Evolutionary conservation across 345 rosid species (phyloP), one percentile per base, ranked within the genome.

Genomic region (Capsella bursapastoris): DNA sequence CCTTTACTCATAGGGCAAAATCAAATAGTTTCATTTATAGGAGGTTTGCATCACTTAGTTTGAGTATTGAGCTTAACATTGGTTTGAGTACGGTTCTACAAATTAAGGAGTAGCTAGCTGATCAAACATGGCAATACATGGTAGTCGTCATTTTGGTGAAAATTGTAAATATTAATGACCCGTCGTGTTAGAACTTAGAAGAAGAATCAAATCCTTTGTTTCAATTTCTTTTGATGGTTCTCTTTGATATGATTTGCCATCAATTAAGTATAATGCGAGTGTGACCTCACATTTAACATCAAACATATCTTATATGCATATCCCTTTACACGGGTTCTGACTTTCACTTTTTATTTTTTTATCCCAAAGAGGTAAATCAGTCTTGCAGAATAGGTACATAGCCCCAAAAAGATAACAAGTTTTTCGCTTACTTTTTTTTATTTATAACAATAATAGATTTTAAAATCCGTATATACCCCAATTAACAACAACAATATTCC

Each of bases 351-450:
- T 40, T 34, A 22, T 35, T 14, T 58, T 18, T 58, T 9, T 5
- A 62, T 41, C 69, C 55, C 31, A 64, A 64, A 73, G 57, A 55
- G 58, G 77, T 45, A 55, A 35, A 44, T 25, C 27, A 34, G 35
- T 45, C 49, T 35, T 48, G 31, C 57, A 25, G 44, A 64, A 22
- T 14, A 64, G 55, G 48, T 64, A 25, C 31, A 64, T 16, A 64
- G 41, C 18, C 48, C 32, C 41, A 60, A 31, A 71, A 35, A 37
- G 3, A n/a, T 38, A 45, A 48, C 66, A 2, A 3, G 3, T 4
- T 10, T 16, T 38, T 6, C 2, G 6, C 15, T 11, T 2, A 2
- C 8, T 5, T 6, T 43, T 4, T 47, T 25, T 8, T 27, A 2
- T 16, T 57, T 22, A 22, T 22, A 40, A 38, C 34, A 37, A 38